phyloP scores from a whole-genome alignment of 495 filamentous ascomycete species.

The Daldinia loculata region DNA sequence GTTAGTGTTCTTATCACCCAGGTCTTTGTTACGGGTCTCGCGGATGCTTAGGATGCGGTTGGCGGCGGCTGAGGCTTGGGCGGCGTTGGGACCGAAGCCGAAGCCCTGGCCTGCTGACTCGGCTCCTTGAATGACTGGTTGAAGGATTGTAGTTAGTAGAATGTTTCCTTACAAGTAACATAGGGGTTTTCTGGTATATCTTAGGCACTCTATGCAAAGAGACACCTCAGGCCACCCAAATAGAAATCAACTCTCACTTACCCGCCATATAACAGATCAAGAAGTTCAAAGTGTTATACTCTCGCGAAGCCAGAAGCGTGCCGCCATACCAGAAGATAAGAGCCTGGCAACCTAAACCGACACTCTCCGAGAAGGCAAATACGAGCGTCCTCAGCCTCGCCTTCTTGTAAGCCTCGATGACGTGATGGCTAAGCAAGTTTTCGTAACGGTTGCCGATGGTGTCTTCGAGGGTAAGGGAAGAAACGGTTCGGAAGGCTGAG shows the following conservation, averaged over 20 bases:
- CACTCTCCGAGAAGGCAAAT: constrained; percentile 57
- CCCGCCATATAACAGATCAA: constrained; percentile 58
- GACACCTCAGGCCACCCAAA: too few relatives aligned
- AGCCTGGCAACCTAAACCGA: constrained; percentile 54
- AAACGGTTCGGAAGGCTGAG: constrained; percentile 66
- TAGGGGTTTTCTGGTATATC: not conserved
- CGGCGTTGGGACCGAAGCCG: constrained; percentile 59
- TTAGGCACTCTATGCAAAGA: too few relatives aligned
- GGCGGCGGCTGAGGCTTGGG: constrained; percentile 56
- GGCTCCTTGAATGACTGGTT: constrained; percentile 54
- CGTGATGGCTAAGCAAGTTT: constrained; percentile 50
- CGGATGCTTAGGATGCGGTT: constrained; percentile 57
- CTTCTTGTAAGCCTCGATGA: constrained; percentile 54
- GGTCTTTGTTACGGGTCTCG: constrained; percentile 40
- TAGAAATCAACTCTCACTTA: constrained; percentile 6
- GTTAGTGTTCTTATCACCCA: constrained; percentile 10
- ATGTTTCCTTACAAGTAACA: not conserved
- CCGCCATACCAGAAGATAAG: constrained; percentile 63
- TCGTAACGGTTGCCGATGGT: constrained; percentile 60
- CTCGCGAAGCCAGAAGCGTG: constrained; percentile 48
- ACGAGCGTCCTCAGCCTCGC: constrained; percentile 54
- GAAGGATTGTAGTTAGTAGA: constrained; percentile 1
- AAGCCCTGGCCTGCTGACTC: constrained; percentile 57
- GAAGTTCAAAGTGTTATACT: constrained; percentile 52
- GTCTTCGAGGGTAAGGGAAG: constrained; percentile 63